Percentiles rank a stretch among this genome's conserved stretches.
Evolutionary conservation across 2,329 filamentous ascomycete species (phyloP).

Genomic region (Hymenoscyphus albidus): DNA sequence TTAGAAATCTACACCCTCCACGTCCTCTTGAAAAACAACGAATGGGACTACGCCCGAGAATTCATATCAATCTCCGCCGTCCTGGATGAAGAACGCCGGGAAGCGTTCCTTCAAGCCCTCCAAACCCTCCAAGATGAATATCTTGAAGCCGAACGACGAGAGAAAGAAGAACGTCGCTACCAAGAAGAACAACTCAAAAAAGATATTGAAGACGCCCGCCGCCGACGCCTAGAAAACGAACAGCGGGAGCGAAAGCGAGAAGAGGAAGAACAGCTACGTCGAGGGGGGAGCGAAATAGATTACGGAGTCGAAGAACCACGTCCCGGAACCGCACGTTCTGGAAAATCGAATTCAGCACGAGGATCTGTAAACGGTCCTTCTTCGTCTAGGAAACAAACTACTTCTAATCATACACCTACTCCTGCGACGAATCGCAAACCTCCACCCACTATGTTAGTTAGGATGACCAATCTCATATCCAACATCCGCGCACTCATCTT

Average conservation of each 20-base stretch:
- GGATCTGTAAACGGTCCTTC: conserved; percentile 34
- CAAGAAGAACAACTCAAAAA: conserved; percentile 55
- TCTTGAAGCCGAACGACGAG: conserved; percentile 62
- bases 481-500: conserved; percentile 48
- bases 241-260: conserved; percentile 47
- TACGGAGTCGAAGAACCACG: conserved; percentile 61
- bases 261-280: conserved; percentile 45
- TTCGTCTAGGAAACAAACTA: conserved; percentile 1
- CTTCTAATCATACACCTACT: conserved; percentile 17
- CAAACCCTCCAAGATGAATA: conserved; percentile 82
- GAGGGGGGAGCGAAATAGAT: conserved; percentile 56
- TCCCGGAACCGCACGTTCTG: conserved; percentile 17
- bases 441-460: conserved; percentile 27
- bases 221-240: conserved; percentile 55
- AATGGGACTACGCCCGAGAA: conserved; percentile 93
- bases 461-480: conserved; percentile 49
- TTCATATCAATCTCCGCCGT: conserved; percentile 85
- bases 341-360: conserved; percentile 33
- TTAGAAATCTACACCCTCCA: conserved; percentile 94
- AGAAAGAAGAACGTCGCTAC: conserved; percentile 52
- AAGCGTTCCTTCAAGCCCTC: conserved; percentile 83
- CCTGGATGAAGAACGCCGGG: conserved; percentile 85
- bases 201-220: conserved; percentile 55
- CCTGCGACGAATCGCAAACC: conserved; percentile 11
- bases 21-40: conserved; percentile 85